Evolutionary conservation across 371 early-diverging fungal genomes (phyloP), one percentile per base, ranked within the genome.

Genomic region (Rhizomucor miehei): DNA sequence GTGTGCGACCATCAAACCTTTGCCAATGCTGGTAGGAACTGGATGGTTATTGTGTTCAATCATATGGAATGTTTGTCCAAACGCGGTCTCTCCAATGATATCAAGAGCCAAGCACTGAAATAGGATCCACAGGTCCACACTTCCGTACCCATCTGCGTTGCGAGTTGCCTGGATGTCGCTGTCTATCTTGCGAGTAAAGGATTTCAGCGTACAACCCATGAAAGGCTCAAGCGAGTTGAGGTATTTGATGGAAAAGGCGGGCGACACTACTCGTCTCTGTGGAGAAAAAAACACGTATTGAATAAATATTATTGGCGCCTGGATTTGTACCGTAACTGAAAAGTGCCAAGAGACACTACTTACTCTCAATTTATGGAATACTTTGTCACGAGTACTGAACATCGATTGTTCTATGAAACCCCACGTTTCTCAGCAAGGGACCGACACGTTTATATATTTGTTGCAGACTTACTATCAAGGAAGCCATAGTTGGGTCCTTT

Each of bases 1-100:
- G 39, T 34, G 23, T 1, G 46, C 36, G 1, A 19, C n/a, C 12
- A 43, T n/a, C 55, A 54, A 54, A 9, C 39, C 36, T 3, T 14
- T 6, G 10, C 36, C 40, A 19, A 60, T 55, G 6, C 60, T 53
- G 0, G 35, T 36, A 16, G 71, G 69, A 5, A 81, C 54, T 24
- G 63, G 63, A 43, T 75, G 69, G 16, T 51, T 54, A n/a, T 68
- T 66, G 8, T 60, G 49, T 20, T 72, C 65, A 10, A 82, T 47
- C 67, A 81, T 67, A 16, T 73, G 62, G 46, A 83, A 80, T 2
- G 69, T 56, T 21, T 65, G 50, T 1, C 81, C 77, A 58, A 83
- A 56, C 1, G 56, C 56, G 48, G 56, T 56, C 36, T 56, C 56
- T 21, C 49, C 81, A 52, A 80, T 75, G 8, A 81, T 60, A 62